Evolutionary conservation across 2,329 filamentous ascomycete species (phyloP).

Genomic region (Pseudocercospora musae): DNA sequence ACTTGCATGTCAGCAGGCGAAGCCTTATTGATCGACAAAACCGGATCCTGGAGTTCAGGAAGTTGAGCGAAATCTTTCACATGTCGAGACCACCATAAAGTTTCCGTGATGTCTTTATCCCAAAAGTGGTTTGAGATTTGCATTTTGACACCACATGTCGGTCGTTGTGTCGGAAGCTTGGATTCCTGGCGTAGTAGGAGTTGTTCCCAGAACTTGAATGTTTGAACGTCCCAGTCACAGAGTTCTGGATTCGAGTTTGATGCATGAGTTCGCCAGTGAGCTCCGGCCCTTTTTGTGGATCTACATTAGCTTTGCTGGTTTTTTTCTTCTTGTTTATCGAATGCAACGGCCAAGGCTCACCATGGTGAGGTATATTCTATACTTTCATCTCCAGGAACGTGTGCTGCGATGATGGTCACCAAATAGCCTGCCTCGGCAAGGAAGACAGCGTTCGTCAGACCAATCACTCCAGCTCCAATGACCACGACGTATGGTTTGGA

Average conservation of each 20-base stretch:
- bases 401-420: conserved; percentile 44
- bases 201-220: conserved; percentile 41
- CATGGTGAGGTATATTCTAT: conserved; percentile 46
- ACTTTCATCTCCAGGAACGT: conserved; percentile 43
- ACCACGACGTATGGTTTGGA: conserved; percentile 16
- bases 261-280: conserved; percentile 48
- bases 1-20: conserved; percentile 25
- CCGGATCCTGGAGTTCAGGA: conserved; percentile 17
- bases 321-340: too few species aligned
- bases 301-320: too few species aligned
- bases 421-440: conserved; percentile 41
- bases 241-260: conserved; percentile 32
- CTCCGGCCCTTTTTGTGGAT: conserved; percentile 52
- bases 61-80: conserved; percentile 35
- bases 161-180: conserved; percentile 5
- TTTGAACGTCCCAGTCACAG: conserved; percentile 44
- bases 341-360: too few species aligned
- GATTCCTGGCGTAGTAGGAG: conserved; percentile 31
- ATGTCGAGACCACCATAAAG: conserved; percentile 40
- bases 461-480: conserved; percentile 44
- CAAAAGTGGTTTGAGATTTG: conserved; percentile 31
- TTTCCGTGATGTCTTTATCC: conserved; percentile 27
- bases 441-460: conserved; percentile 45
- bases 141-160: conserved; percentile 26
- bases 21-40: conserved; percentile 23